Conservation (phyloP, 2,329 filamentous ascomycete genomes). For the Aspergillus uvarum region DNA sequence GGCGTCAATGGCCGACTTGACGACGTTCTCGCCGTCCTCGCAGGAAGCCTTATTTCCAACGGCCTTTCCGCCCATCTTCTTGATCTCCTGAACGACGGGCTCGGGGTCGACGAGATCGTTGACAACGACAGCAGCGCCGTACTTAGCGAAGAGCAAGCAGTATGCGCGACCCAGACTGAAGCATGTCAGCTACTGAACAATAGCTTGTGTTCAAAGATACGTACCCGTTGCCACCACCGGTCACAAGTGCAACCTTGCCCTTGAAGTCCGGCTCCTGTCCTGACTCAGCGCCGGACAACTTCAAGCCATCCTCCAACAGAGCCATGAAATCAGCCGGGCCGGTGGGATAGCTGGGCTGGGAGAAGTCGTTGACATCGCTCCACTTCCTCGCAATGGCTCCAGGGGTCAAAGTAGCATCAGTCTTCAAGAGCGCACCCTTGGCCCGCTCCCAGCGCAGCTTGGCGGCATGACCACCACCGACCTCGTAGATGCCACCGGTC, state of each 20-base stretch:
- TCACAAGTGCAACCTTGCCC: constrained; percentile 82
- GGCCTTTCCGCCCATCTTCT: constrained; percentile 82
- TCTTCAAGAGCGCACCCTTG: constrained; percentile 82
- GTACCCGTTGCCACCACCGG: constrained; percentile 78
- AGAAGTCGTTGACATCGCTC: constrained; percentile 84
- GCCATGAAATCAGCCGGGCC: constrained; percentile 86
- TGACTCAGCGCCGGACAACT: constrained; percentile 69
- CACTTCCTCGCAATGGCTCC: constrained; percentile 86
- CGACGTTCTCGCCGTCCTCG: constrained; percentile 85
- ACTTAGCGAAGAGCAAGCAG: constrained; percentile 79
- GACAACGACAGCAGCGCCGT: constrained; percentile 82
- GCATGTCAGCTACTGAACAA: background rate
- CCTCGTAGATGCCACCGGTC: constrained; percentile 88
- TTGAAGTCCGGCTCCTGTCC: constrained; percentile 77
- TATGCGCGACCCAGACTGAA: constrained; percentile 83
- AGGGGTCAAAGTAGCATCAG: constrained; percentile 83
- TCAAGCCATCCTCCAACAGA: constrained; percentile 78
- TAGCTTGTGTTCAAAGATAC: constrained; percentile 22
- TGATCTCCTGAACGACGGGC: constrained; percentile 86
- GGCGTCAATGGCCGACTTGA: constrained; percentile 89
- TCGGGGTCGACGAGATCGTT: constrained; percentile 96
- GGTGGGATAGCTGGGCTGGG: constrained; percentile 74
- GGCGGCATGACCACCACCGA: constrained; percentile 85
- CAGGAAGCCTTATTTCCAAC: constrained; percentile 91
- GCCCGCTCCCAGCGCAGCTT: constrained; percentile 96